Conservation (phyloP, 192 early-diverging fungal genomes). For the Entophlyctis luteolus region DNA sequence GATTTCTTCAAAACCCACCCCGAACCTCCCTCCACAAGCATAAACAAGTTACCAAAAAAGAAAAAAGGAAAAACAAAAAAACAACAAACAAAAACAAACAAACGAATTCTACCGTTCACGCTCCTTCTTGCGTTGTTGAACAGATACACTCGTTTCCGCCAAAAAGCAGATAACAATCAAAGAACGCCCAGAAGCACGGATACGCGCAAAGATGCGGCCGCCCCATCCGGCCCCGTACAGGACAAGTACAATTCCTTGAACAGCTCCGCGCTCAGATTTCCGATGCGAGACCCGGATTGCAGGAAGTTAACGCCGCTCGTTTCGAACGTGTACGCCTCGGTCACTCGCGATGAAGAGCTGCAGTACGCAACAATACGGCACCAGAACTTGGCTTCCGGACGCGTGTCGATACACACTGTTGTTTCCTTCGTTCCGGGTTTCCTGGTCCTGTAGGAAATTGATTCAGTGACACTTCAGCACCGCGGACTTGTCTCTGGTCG, state of each 20-base stretch:
- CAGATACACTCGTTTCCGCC: too few species aligned
- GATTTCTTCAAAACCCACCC: too few species aligned
- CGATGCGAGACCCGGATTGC: not conserved
- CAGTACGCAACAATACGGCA: slow-evolving; percentile 21
- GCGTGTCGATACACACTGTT: not conserved
- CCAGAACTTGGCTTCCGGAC: slow-evolving; percentile 13
- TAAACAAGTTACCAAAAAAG: too few species aligned
- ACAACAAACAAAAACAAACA: too few species aligned
- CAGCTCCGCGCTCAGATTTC: not conserved
- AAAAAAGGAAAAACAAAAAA: not conserved
- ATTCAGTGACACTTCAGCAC: too few species aligned
- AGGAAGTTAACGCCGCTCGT: not conserved
- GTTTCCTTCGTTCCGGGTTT: slow-evolving; percentile 2
- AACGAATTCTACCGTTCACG: too few species aligned
- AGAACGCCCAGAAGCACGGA: slow-evolving; percentile 8
- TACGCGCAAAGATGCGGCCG: not conserved
- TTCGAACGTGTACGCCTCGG: slow-evolving; percentile 23
- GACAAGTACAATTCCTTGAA: slow-evolving; percentile 20
- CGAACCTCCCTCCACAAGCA: too few species aligned
- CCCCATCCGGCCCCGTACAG: not conserved
- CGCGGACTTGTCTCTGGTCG: too few species aligned
- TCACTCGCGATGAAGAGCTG: not conserved
- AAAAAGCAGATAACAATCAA: slow-evolving; percentile 7
- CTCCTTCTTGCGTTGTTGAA: too few species aligned
- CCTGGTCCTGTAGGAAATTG: not conserved